Evolutionary conservation across 176 grass and related monocot species (phyloP), one percentile per base, ranked within the genome.

Genomic region (Oryza meridionalis): DNA sequence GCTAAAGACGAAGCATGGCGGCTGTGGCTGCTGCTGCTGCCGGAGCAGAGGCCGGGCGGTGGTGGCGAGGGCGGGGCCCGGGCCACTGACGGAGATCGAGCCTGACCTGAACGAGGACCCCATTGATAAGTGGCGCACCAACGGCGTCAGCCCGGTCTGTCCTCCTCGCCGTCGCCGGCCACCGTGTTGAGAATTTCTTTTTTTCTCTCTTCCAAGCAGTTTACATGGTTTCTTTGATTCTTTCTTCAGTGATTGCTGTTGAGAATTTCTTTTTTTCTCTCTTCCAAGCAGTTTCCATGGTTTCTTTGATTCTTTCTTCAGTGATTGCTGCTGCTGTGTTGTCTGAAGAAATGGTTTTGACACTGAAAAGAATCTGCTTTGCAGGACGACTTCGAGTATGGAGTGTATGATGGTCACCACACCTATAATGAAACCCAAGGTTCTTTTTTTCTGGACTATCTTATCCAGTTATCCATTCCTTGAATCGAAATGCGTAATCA

Each of bases 331-430:
- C 19, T 82, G 80, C 17, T 35, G 4, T 82, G 50, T 16, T 62
- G 17, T 65, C 69, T 44, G 73, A 74, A 17, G 29, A 78, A 82
- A 71, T 35, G 53, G 19, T 67, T 67, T 47, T 46, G 32, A 87
- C 64, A 11, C 63, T 81, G 45, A 42, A 70, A 6, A 75, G 32
- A 9, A 65, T 3, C 9, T 84, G 59, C 43, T 70, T 75, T 79
- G 31, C 78, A 98, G 96, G 96, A 98, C 22, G 96, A 98, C 62
- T 95, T 95, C 70, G 82, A 55, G 24, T 98, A 89, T 73, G 93
- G 96, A 42, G 82, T 85, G 70, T 98, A 94, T 19, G 96, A 98
- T 69, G 89, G 85, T 7, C 89, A 91, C 69, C 93, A 95, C 72
- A 98, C 96, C 66, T 98, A 90, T 25, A 21, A 83, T 78, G 96